Conservation (phyloP, 116 monocot genomes). For the Phalaenopsis hybrid region DNA sequence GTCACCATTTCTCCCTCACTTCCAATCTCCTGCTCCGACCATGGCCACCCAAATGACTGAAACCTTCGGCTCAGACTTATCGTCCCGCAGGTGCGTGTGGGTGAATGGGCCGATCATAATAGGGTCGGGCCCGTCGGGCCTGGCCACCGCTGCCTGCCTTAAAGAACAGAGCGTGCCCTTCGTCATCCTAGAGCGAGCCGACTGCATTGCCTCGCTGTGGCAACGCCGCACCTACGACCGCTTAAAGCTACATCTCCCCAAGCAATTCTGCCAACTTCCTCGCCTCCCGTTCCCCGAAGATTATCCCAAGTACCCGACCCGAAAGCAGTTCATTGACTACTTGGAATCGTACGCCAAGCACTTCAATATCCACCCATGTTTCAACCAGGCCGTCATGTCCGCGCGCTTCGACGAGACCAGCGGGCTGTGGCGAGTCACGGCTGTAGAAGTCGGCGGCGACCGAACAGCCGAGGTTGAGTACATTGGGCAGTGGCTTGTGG, state of each 20-base stretch:
- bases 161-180: conserved; percentile 34
- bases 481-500: conserved; percentile 61
- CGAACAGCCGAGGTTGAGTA: conserved; percentile 45
- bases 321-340: conserved; percentile 61
- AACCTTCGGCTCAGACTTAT: conserved; percentile 12
- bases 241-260: conserved; percentile 71
- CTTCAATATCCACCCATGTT: conserved; percentile 47
- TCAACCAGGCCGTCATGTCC: conserved; percentile 46
- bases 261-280: conserved; percentile 68
- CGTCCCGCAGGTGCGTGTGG: conserved; percentile 43
- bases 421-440: conserved; percentile 45
- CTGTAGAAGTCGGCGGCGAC: background rate
- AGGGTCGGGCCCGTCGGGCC: conserved; percentile 54
- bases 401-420: conserved; percentile 41
- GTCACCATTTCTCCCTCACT: background rate
- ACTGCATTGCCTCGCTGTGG: conserved; percentile 65
- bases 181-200: conserved; percentile 38
- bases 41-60: background rate
- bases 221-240: conserved; percentile 65
- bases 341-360: conserved; percentile 41
- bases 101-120: conserved; percentile 61
- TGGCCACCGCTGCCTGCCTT: conserved; percentile 47
- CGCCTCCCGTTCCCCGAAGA: conserved; percentile 43
- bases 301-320: conserved; percentile 57
- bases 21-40: background rate